Evolutionary conservation across 805 yeast species (phyloP), one percentile per base, ranked within the genome.

Genomic region (Kodamaea nitidulidarum): DNA sequence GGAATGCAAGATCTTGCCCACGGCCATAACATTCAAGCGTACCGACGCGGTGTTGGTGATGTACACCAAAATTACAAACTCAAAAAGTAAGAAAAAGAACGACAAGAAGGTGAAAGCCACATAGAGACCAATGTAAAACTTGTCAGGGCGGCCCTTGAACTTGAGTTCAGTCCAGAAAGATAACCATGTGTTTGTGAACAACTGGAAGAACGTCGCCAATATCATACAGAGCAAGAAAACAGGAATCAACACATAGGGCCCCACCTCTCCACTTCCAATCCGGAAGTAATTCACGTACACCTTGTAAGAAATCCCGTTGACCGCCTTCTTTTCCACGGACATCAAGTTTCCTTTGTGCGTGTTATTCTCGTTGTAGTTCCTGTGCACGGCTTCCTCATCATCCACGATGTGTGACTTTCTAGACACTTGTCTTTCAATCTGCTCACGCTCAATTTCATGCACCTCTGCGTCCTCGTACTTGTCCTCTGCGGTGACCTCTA

Each of bases 161-260:
- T 73, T 77, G 36, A 67, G 44, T 14, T 68, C 71, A 4, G 81
- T 70, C 96, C 96, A 88, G 60, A 82, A 88, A 1, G 95, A 81
- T 43, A 88, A 68, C 95, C 95, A 85, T 14, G 82, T 79, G 55
- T 80, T 82, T 32, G 83, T 72, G 52, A 82, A 79, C 33, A 81
- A 57, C 41, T 66, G 68, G 44, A 73, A 66, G 55, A 80, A 81
- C 1, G 75, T 73, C 35, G 73, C 65, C 11, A 71, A 38, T 24
- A 56, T 43, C 44, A 56, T 47, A 6, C 70, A 33, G 10, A 33
- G 15, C 9, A 32, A 4, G 26, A 39, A 39, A 2, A 33, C 28
- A 3, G 41, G 41, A 7, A 28, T 17, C 17, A 34, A 15, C 3
- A 21, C 35, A 15, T 15, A 28, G 2, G 41, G 41, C 2, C 35